Evolutionary conservation across 768 basidiomycete genomes (phyloP), one percentile per base, ranked within the genome.

Genomic region (Termitomyces sp.): DNA sequence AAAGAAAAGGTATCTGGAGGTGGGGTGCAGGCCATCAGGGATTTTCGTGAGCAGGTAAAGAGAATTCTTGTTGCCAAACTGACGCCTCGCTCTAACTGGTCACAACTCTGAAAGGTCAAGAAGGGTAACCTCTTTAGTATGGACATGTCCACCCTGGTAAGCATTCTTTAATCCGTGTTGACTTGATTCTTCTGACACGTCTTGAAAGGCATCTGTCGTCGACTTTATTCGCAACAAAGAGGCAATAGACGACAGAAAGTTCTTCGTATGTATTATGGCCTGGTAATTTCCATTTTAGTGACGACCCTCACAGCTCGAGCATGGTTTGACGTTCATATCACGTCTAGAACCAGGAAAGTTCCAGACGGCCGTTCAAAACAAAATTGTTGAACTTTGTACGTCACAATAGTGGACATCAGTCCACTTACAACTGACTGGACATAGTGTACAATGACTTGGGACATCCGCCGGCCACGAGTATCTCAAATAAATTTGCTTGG

Each of bases 381-480:
- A 71, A 68, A 79, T 70, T 47, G 70, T 91, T 45, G 73, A 85
- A 65, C 74, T 84, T 34, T 66, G 91, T 91, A 59, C 61, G 88
- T 76, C 37, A 50, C 44, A 53, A 31, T 22, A 13, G 18, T 58
- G 20, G 57, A 9, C 47, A 16, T 16, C 18, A n/a, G 47, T 16
- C n/a, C 4, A 27, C 51, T 56, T 18, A 59, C 50, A 8, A 18
- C 20, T 37, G 15, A 30, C 36, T 51, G 55, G 20, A 37, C 24
- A 16, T 22, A 92, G 90, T 91, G 58, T 93, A 92, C 70, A 83
- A 88, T 62, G 93, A 95, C 69, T 80, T 96, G 16, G 71, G 84
- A 0, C 93, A 94, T 69, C 93, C 93, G 3, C 80, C 91, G 7
- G 75, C 84, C 7, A 90, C 91, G 1, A 84, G 76, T 62, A 70